Percentiles rank a stretch among this genome's conserved stretches.
Conservation (phyloP, 2,329 filamentous ascomycete species). For the Penicillium sumatraense region DNA sequence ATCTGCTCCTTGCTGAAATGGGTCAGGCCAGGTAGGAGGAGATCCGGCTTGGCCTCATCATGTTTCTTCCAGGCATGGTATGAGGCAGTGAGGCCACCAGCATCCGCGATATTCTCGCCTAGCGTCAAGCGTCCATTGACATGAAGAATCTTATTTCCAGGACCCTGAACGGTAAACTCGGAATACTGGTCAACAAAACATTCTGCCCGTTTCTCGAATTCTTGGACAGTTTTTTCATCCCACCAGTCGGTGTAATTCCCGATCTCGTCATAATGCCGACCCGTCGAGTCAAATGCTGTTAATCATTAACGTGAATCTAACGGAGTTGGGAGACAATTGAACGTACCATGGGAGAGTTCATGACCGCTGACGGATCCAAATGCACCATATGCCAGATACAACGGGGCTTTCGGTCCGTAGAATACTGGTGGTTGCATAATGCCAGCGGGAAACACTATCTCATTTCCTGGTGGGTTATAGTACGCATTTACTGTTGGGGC, state of each 20-base stretch:
- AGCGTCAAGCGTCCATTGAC: conserved; percentile 68
- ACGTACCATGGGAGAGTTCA: conserved; percentile 65
- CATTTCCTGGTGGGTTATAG: conserved; percentile 67
- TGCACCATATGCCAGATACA: conserved; percentile 70
- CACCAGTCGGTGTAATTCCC: conserved; percentile 72
- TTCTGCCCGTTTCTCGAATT: conserved; percentile 62
- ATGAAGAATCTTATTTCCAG: conserved; percentile 61
- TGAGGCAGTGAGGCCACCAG: conserved; percentile 66
- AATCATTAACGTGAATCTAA: background rate
- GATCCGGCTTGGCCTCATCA: conserved; percentile 56
- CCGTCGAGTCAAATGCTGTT: conserved; percentile 67
- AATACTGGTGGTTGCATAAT: conserved; percentile 73
- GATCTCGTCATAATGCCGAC: conserved; percentile 67
- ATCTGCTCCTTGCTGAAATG: conserved; percentile 69
- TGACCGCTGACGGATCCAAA: conserved; percentile 71
- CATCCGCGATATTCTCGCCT: conserved; percentile 74
- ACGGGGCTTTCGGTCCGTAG: conserved; percentile 61
- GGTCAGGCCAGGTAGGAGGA: conserved; percentile 64
- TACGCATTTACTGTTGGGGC: conserved; percentile 69
- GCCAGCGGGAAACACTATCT: conserved; percentile 71
- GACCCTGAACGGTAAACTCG: conserved; percentile 62
- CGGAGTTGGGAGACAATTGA: background rate
- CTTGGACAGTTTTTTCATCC: conserved; percentile 62
- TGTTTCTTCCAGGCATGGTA: conserved; percentile 69
- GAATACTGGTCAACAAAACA: conserved; percentile 73